Percentiles rank a stretch among this genome's conserved stretches.
Evolutionary conservation across 441 rosid genomes (phyloP).

Genomic region (Jatropha multifida): DNA sequence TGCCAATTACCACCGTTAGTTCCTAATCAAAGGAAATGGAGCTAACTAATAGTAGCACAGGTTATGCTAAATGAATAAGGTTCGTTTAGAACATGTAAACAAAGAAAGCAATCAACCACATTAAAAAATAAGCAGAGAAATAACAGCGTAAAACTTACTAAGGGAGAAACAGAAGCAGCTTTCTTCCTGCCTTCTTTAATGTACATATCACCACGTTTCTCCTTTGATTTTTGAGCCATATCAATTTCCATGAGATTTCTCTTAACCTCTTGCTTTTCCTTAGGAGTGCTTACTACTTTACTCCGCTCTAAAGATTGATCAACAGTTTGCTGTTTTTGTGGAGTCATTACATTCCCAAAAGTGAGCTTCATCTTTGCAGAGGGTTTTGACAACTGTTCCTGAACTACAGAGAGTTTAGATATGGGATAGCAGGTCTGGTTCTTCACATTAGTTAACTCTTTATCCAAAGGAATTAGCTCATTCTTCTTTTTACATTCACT

Average conservation of each 20-base stretch:
- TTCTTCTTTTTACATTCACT: slow-evolving; percentile 30
- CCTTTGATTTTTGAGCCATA: slow-evolving; percentile 35
- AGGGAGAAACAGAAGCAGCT: slow-evolving; percentile 17
- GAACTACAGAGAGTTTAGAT: slow-evolving; percentile 25
- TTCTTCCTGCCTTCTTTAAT: slow-evolving; percentile 42
- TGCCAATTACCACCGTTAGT: slow-evolving; percentile 34
- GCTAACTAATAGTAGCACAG: not conserved
- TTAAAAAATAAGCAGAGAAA: not conserved
- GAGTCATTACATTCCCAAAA: slow-evolving; percentile 28
- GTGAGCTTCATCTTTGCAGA: slow-evolving; percentile 31
- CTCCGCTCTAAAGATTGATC: slow-evolving; percentile 32
- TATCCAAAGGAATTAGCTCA: slow-evolving; percentile 26
- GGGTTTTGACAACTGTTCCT: slow-evolving; percentile 34
- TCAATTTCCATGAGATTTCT: slow-evolving; percentile 31
- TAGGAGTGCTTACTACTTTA: slow-evolving; percentile 33
- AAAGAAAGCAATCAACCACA: not conserved
- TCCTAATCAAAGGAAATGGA: slow-evolving; percentile 12
- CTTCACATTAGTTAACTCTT: slow-evolving; percentile 24
- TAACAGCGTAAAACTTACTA: slow-evolving; percentile 32
- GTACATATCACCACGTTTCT: slow-evolving; percentile 30
- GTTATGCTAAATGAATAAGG: not conserved
- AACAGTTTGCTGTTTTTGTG: slow-evolving; percentile 36
- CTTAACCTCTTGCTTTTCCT: slow-evolving; percentile 39
- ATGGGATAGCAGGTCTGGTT: slow-evolving; percentile 19
- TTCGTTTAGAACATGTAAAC: not conserved